These are phyloP conservation scores for Chlorella sorokiniana DNA, from an alignment of 139 green algal species.

Conservation along the genomic window DNA sequence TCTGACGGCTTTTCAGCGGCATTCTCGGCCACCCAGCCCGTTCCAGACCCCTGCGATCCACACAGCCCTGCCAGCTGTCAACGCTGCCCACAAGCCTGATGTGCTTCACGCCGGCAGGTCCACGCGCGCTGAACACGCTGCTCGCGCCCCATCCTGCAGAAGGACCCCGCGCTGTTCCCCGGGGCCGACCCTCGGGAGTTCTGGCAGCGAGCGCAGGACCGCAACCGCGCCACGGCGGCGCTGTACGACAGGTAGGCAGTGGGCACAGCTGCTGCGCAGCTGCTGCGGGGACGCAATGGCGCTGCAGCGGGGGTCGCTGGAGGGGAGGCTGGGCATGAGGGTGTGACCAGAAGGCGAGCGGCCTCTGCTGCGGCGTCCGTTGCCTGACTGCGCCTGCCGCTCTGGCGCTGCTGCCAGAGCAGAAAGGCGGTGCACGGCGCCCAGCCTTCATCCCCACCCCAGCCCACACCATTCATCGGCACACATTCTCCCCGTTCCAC, in stretches of 20 bases:
- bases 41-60: too few species aligned
- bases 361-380: too few species aligned
- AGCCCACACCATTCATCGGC: too few species aligned
- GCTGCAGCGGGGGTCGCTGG: neutral
- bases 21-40: too few species aligned
- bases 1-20: too few species aligned
- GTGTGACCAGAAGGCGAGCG: too few species aligned
- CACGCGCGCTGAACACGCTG: neutral
- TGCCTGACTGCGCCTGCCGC: too few species aligned
- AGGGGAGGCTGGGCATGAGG: neutral
- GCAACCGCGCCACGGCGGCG: constrained; percentile 31
- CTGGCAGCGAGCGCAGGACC: constrained; percentile 38
- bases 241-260: constrained; percentile 21
- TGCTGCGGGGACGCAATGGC: neutral
- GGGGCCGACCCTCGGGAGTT: constrained; percentile 41
- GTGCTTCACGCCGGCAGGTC: neutral
- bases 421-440: too few species aligned
- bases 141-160: neutral
- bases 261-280: neutral
- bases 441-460: too few species aligned
- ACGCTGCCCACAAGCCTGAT: too few species aligned
- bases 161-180: constrained; percentile 35
- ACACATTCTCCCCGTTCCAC: neutral
- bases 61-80: too few species aligned
- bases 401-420: too few species aligned